Conservation (phyloP, 805 yeast species). For the Yarrowia divulgata region DNA sequence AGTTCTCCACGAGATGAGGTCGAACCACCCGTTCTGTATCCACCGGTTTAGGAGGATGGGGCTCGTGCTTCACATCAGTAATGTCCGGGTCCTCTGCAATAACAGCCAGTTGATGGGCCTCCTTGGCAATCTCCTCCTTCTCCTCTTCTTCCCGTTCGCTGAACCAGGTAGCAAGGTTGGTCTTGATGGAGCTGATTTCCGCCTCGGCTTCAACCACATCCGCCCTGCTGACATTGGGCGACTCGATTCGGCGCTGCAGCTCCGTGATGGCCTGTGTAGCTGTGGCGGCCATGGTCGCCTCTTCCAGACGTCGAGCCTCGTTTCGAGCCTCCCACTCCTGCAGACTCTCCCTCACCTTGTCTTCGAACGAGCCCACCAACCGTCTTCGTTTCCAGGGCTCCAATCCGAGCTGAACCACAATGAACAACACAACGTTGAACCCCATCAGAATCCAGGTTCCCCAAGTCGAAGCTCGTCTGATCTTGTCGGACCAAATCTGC, state of each 20-base stretch:
- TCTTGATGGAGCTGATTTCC: conserved; percentile 29
- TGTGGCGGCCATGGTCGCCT: conserved; percentile 27
- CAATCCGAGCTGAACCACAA: conserved; percentile 81
- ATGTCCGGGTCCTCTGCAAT: conserved; percentile 17
- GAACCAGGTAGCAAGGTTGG: conserved; percentile 21
- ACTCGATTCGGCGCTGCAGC: conserved; percentile 21
- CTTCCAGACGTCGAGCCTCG: conserved; percentile 17
- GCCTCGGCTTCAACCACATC: conserved; percentile 28
- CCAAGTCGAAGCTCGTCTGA: conserved; percentile 93
- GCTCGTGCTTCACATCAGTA: not conserved
- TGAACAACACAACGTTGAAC: conserved; percentile 75
- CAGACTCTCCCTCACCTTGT: conserved; percentile 63
- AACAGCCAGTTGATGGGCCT: conserved; percentile 22
- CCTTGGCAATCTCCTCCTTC: conserved; percentile 23
- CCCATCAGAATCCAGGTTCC: conserved; percentile 94
- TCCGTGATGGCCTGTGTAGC: conserved; percentile 28
- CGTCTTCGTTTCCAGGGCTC: conserved; percentile 94
- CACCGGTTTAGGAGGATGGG: not conserved
- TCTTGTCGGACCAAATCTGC: conserved; percentile 97
- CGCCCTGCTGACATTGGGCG: conserved; percentile 3
- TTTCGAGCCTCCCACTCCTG: conserved; percentile 40
- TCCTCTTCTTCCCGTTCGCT: conserved; percentile 27
- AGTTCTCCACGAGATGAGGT: not conserved
- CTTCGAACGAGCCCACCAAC: conserved; percentile 83
- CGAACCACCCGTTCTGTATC: conserved; percentile 20